Evolutionary conservation across 2,329 filamentous ascomycete genomes (phyloP).

Genomic region (Nothomitra cinnamomea): DNA sequence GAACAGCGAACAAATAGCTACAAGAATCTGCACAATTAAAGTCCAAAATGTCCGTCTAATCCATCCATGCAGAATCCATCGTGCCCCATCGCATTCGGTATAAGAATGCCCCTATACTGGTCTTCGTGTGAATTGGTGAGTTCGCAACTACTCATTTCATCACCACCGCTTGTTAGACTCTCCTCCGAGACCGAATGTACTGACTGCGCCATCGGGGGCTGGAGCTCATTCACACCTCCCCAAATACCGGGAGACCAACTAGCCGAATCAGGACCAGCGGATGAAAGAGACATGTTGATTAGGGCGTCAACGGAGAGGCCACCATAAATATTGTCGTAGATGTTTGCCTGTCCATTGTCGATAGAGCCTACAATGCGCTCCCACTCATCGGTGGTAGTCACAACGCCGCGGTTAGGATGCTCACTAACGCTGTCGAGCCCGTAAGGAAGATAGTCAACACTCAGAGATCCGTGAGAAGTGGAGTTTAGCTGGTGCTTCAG

Average conservation of each 20-base stretch:
- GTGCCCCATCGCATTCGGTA: constrained; percentile 10
- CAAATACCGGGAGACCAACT: constrained; percentile 1
- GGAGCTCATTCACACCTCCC: constrained; percentile 1
- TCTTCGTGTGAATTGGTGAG: constrained; percentile 8
- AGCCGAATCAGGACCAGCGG: not conserved
- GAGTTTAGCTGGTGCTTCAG: not conserved
- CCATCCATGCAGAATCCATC: not conserved
- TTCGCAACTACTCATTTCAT: constrained; percentile 9
- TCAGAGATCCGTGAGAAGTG: not conserved
- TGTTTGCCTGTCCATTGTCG: constrained; percentile 62
- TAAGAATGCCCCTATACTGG: constrained; percentile 15
- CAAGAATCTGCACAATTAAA: not conserved
- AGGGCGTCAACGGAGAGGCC: constrained; percentile 26
- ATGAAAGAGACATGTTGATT: constrained; percentile 1
- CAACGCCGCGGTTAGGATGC: not conserved
- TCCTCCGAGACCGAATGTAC: constrained; percentile 2
- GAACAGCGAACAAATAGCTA: too few relatives aligned
- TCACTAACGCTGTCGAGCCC: not conserved
- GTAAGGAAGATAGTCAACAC: constrained; percentile 10
- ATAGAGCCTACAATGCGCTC: constrained; percentile 65
- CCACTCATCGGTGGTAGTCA: constrained; percentile 42
- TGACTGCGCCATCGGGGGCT: not conserved
- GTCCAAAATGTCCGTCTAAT: not conserved
- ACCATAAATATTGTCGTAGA: constrained; percentile 72
- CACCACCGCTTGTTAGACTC: constrained; percentile 18